A percentile compares a stretch with the other conserved stretches of the same genome.
Conservation (phyloP, 2,329 filamentous ascomycete genomes). For the Bertia moriformis region DNA sequence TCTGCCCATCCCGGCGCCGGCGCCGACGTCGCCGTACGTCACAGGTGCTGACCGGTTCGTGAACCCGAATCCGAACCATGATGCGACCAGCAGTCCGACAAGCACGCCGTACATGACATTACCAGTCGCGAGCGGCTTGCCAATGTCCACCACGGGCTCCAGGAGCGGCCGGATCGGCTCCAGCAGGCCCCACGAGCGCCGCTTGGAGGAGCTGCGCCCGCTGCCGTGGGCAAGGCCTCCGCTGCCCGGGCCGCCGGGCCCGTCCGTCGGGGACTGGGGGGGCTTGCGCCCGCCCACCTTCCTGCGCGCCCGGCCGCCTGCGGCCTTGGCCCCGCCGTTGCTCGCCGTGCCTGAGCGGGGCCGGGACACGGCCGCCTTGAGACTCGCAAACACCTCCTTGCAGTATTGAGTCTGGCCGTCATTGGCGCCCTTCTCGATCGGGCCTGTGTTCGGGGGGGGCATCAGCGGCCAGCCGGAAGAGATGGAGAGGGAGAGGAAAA, state of each 20-base stretch:
- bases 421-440: constrained; percentile 88
- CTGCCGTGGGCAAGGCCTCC: constrained; percentile 14
- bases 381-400: constrained; percentile 60
- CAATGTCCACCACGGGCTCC: constrained; percentile 53
- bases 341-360: constrained; percentile 30
- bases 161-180: constrained; percentile 62
- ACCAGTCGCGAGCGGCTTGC: constrained; percentile 58
- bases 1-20: constrained; percentile 19
- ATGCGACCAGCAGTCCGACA: constrained; percentile 56
- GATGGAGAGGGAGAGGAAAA: neutral
- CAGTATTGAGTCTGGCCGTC: constrained; percentile 78
- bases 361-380: constrained; percentile 64
- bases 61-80: constrained; percentile 56
- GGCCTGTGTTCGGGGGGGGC: constrained; percentile 41
- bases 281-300: constrained; percentile 27
- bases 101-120: constrained; percentile 68
- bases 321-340: constrained; percentile 33
- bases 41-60: constrained; percentile 8
- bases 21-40: constrained; percentile 15
- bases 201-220: constrained; percentile 23
- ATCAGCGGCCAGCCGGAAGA: too few relatives aligned
- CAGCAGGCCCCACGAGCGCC: constrained; percentile 60
- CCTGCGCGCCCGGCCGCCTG: constrained; percentile 44
- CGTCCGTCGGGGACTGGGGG: constrained; percentile 14
- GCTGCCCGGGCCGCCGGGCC: constrained; percentile 8